Conservation (phyloP, 1,284 basidiomycete species). For the Fistulina hepatica region DNA sequence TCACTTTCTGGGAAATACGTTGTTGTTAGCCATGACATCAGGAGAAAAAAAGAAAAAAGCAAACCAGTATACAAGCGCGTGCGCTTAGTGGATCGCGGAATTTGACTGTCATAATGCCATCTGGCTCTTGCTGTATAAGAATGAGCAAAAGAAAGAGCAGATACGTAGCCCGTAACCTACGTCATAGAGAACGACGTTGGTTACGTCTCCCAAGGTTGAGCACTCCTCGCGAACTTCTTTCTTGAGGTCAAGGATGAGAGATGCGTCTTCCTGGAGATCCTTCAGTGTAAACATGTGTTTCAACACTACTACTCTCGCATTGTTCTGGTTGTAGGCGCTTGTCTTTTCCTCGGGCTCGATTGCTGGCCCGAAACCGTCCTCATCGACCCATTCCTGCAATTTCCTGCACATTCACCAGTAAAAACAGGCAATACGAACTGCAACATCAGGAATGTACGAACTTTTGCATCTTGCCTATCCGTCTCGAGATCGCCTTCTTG, state of each 20-base stretch:
- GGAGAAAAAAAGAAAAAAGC: slow-evolving; percentile 22
- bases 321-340: slow-evolving; percentile 41
- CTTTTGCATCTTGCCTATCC: slow-evolving; percentile 88
- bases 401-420: slow-evolving; percentile 37
- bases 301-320: slow-evolving; percentile 80
- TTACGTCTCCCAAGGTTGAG: slow-evolving; percentile 85
- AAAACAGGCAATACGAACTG: slow-evolving; percentile 1
- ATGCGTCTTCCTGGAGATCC: slow-evolving; percentile 82
- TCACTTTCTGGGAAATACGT: slow-evolving; percentile 70
- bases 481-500: slow-evolving; percentile 69
- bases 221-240: slow-evolving; percentile 96
- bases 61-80: slow-evolving; percentile 76
- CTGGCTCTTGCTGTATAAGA: slow-evolving; percentile 67
- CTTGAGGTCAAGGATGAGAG: slow-evolving; percentile 85
- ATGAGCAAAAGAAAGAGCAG: slow-evolving; percentile 2
- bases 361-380: slow-evolving; percentile 71
- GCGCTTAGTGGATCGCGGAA: slow-evolving; percentile 85
- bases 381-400: slow-evolving; percentile 78
- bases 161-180: slow-evolving; percentile 37
- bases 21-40: not conserved
- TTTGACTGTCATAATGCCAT: slow-evolving; percentile 94
- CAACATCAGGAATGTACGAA: slow-evolving; percentile 27
- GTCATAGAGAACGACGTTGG: slow-evolving; percentile 94
- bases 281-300: slow-evolving; percentile 91
- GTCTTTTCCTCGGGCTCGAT: slow-evolving; percentile 42